Base-by-base conservation (phyloP, 441 rosid species). In the Arabidopsis hybrid region DNA sequence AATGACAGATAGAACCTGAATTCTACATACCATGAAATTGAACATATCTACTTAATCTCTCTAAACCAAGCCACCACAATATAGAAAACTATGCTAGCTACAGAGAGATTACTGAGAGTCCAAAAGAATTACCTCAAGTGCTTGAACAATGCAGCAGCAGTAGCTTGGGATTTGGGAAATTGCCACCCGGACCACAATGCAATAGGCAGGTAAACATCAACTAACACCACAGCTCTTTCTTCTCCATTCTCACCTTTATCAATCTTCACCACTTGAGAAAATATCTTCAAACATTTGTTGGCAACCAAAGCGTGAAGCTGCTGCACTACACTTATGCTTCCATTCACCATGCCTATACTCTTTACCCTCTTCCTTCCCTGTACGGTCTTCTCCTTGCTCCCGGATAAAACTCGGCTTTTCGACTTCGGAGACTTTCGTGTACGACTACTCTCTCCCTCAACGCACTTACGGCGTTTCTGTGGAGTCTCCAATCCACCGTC, bases 181-280 rank as follows among this genome's bases (percentile, higher is more conserved):
- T 92, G 97, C 97, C 97, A 89, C 3, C 92, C 95, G 5, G 85
- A 72, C 95, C 93, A 92, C 70, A 88, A 51, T 13, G 80, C 87
- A 70, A 87, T 18, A 13, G 89, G 95, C 59, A 94, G 61, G 68
- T 80, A 88, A n/a, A 90, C 91, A 75, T 94, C 99, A 18, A 92
- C 92, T 56, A 94, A 81, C 60, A 89, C 88, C 35, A 84, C 85
- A 10, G 79, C 91, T 74, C 93, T 86, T 8, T 72, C 83, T 59
- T 84, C 87, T 51, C 65, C 80, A 43, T 32, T 39, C 8, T 72
- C 83, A 5, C 81, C 57, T 26, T 67, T 80, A 53, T 65, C 86
- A 63, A 69, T 77, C 39, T 72, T 75, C 53, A 89, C 65, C 56
- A 90, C 83, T 32, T 85, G 80, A 6, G 86, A 84, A 0, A 32